Conservation (phyloP, 1,284 basidiomycete genomes). For the Leucoagaricus sp. region DNA sequence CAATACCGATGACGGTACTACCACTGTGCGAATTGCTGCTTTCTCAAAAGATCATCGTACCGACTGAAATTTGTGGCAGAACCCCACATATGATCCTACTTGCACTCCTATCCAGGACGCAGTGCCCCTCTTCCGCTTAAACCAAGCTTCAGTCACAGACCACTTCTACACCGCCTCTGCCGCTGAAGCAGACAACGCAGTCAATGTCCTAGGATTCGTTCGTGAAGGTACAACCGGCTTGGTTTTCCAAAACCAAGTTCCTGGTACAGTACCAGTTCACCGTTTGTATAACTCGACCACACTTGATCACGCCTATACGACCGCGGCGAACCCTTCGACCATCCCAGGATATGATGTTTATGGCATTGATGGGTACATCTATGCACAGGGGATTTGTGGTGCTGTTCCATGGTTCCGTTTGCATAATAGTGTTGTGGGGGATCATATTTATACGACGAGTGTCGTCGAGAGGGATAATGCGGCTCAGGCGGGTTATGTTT, state of each 20-base stretch:
- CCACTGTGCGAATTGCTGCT: no score
- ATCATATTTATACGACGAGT: background rate
- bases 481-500: background rate
- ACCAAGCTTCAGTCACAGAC: background rate
- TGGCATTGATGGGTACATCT: background rate
- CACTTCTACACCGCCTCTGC: background rate
- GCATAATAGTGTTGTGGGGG: background rate
- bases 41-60: no score
- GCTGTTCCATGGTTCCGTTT: background rate
- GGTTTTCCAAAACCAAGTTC: background rate
- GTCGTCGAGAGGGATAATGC: background rate
- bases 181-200: background rate
- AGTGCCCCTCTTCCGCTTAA: background rate
- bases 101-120: background rate
- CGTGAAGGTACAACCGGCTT: background rate
- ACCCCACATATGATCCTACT: background rate
- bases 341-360: background rate
- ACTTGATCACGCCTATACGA: no score
- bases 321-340: background rate
- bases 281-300: no score
- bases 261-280: no score
- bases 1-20: no score
- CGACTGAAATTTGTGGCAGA: no score
- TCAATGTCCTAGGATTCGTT: background rate
- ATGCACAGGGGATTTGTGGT: background rate